phyloP scores from a whole-genome alignment of 2,329 filamentous ascomycete species.

The Penicillium digitatum region DNA sequence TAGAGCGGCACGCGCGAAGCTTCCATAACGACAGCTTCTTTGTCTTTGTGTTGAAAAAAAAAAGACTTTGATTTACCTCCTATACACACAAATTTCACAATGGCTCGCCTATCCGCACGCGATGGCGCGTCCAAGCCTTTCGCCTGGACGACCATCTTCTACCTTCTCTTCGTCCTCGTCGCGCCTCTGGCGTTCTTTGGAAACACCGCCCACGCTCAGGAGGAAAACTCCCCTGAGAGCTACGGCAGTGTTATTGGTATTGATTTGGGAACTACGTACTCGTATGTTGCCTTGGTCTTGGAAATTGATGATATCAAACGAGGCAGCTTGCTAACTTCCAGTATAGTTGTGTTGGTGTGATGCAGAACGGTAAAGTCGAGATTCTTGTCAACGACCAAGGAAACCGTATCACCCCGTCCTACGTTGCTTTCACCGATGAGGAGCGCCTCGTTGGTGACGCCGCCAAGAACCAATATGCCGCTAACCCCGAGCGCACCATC shows the following conservation, averaged over 20 bases:
- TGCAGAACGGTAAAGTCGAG: conserved; percentile 92
- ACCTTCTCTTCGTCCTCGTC: conserved; percentile 83
- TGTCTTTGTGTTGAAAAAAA: conserved; percentile 11
- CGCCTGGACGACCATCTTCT: conserved; percentile 80
- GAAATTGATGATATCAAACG: too few relatives aligned
- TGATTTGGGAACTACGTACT: conserved; percentile 84
- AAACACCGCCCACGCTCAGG: conserved; percentile 62
- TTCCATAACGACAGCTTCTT: conserved; percentile 13
- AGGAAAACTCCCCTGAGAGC: conserved; percentile 67
- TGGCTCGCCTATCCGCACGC: conserved; percentile 56
- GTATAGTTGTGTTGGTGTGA: conserved; percentile 85
- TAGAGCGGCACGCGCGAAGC: conserved; percentile 3
- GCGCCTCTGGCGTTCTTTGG: conserved; percentile 80
- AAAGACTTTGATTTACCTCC: conserved; percentile 9
- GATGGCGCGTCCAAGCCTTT: conserved; percentile 65
- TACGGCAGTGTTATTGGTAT: conserved; percentile 93
- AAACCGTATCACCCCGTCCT: conserved; percentile 93
- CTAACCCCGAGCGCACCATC: conserved; percentile 72
- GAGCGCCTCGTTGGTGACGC: conserved; percentile 96
- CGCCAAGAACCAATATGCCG: conserved; percentile 89
- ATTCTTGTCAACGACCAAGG: conserved; percentile 96
- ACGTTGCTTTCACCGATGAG: conserved; percentile 94
- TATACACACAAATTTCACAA: conserved; percentile 37
- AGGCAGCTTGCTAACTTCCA: conserved; percentile 16
- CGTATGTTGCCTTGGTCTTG: conserved; percentile 30